Conservation (phyloP, 257 asterid species). For the Apocynum venetum region DNA sequence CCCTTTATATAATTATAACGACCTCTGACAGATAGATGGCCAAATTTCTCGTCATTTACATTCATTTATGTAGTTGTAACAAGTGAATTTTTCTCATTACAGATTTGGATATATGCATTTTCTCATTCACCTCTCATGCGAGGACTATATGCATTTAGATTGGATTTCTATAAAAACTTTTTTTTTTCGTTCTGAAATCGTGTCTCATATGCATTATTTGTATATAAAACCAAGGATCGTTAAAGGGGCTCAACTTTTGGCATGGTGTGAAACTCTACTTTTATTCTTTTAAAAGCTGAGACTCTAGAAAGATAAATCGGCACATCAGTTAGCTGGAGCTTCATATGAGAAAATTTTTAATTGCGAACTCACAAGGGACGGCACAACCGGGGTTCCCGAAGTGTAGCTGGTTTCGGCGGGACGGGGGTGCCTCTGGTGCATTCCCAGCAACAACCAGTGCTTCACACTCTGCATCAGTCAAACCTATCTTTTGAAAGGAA, state of each 20-base stretch:
- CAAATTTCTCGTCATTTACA: neutral
- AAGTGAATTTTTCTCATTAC: neutral
- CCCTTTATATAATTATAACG: neutral
- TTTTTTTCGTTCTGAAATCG: no score
- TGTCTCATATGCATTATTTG: neutral
- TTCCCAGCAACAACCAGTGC: constrained; percentile 85
- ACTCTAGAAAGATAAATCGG: neutral
- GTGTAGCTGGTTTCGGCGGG: constrained; percentile 66
- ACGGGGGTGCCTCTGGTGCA: constrained; percentile 88
- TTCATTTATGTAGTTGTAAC: neutral
- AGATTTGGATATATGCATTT: no score
- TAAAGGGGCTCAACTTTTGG: neutral
- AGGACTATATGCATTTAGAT: no score
- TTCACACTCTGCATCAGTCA: constrained; percentile 70
- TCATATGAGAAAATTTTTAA: no score
- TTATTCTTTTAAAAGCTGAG: neutral
- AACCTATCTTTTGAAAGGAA: constrained; percentile 43
- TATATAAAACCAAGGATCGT: neutral
- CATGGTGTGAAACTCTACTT: neutral
- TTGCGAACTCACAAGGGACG: constrained; percentile 54
- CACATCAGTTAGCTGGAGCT: neutral
- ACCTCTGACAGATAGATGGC: neutral
- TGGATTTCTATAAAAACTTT: no score
- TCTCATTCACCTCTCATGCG: no score
- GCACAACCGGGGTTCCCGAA: constrained; percentile 65